Base-by-base conservation (phyloP, 2,329 filamentous ascomycete genomes). In the Coniochaeta sp. region DNA sequence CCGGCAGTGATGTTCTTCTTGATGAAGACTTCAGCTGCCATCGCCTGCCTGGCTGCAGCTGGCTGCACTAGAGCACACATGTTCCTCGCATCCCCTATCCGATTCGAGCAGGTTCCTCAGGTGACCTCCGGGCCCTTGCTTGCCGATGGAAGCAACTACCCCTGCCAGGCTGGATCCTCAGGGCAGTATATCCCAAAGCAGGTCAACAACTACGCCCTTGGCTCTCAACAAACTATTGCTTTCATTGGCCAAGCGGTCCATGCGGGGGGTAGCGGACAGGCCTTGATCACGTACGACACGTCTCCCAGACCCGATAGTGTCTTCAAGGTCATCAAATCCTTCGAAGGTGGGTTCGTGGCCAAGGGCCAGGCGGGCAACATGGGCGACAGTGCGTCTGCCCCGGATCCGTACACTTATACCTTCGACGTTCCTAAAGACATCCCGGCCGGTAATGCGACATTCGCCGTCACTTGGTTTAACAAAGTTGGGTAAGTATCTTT, bases 381-480 rank as follows among this genome's bases (percentile, higher is more conserved):
- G 50, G 78, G 76, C 0, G 76, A 77, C 2, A 72, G 80, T 57
- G 71, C 84, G 6, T 65, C 67, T 1, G 72, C 72, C 0, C 62
- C 63, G 0, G 77, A 81, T 43, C 81, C 85, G 0, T 81, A 81
- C 68, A 78, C 75, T 0, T 95, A 90, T 73, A 76, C 84, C 33
- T 96, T 88, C 75, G 82, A 76, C 0, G 85, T 97, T 6, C 93
- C 93, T 0, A 71, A 80, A 0, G 84, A 87, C 26, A 81, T 97
- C 55, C 84, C 87, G 9, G 77, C 87, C 1, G 95, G 93, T 5
- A 82, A 92, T 44, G 93, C 89, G 28, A 90, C 87, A 0, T 79
- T 98, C 6, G 91, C 90, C 0, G 97, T 92, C 91, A 91, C 91
- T 0, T 98, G 95, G 95, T 86, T 96, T 75, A 98, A 98, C 79